phyloP scores from a whole-genome alignment of 2,329 filamentous ascomycete species.

The Graphiopsis chlorocephala region DNA sequence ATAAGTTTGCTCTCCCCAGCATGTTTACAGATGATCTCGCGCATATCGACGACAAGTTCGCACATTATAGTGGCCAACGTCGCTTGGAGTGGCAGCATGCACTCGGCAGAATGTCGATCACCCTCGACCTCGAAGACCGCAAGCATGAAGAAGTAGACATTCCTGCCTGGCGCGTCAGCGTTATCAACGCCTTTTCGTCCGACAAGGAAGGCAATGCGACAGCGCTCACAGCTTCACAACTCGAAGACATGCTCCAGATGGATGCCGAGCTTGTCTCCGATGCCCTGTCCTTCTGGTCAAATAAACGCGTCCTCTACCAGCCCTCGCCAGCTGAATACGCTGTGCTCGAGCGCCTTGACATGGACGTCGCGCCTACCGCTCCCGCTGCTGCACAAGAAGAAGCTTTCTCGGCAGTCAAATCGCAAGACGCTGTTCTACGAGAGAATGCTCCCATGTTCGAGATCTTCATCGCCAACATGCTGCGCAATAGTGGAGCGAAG shows the following conservation, averaged over 20 bases:
- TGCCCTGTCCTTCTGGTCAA: conserved; percentile 70
- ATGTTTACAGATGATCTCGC: conserved; percentile 51
- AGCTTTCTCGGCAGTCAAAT: conserved; percentile 48
- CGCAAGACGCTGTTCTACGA: conserved; percentile 58
- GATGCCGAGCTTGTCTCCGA: conserved; percentile 68
- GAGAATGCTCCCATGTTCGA: conserved; percentile 76
- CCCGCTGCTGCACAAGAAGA: conserved; percentile 33
- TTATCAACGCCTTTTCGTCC: conserved; percentile 77
- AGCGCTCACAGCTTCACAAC: conserved; percentile 39
- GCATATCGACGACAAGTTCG: conserved; percentile 70
- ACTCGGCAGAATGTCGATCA: conserved; percentile 74
- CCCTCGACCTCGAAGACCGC: conserved; percentile 79
- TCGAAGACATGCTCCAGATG: conserved; percentile 62
- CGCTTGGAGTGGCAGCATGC: conserved; percentile 87
- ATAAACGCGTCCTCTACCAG: conserved; percentile 63
- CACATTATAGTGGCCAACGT: conserved; percentile 74
- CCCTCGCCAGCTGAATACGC: conserved; percentile 53
- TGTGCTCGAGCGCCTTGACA: conserved; percentile 64
- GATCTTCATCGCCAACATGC: conserved; percentile 91
- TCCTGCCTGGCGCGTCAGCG: conserved; percentile 79
- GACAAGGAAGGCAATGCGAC: conserved; percentile 34
- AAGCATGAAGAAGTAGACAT: conserved; percentile 67
- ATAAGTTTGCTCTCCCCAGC: conserved; percentile 63
- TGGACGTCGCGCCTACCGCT: conserved; percentile 35
- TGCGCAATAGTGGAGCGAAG: conserved; percentile 69